These are phyloP conservation scores for Psilocybe subaeruginosa DNA, from an alignment of 768 basidiomycete species.

Conservation along the genomic window DNA sequence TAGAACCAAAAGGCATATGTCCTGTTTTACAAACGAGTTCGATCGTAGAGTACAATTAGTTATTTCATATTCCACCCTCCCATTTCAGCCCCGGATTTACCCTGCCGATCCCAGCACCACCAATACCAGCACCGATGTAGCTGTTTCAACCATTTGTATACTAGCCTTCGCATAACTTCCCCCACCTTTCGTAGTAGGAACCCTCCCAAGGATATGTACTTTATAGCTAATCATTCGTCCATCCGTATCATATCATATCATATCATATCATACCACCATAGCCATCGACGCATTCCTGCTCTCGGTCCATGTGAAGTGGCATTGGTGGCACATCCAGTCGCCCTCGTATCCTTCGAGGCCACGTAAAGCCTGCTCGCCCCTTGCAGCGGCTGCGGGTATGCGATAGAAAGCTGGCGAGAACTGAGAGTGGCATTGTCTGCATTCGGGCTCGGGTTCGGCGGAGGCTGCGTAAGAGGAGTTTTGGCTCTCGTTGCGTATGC, in stretches of 20 bases:
- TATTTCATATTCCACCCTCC: constrained; percentile 26
- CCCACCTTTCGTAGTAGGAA: constrained; percentile 18
- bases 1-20: constrained; percentile 73
- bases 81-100: constrained; percentile 11
- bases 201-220: constrained; percentile 36
- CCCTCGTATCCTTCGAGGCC: neutral
- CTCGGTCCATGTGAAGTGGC: constrained; percentile 42
- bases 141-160: constrained; percentile 30
- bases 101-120: neutral
- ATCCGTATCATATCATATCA: too few species aligned
- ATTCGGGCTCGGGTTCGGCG: constrained; percentile 44
- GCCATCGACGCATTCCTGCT: constrained; percentile 29
- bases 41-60: constrained; percentile 41
- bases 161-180: constrained; percentile 32
- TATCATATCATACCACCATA: constrained; percentile 36
- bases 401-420: constrained; percentile 81
- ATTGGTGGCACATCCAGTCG: constrained; percentile 48
- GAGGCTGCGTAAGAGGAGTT: constrained; percentile 21
- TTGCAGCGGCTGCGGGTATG: constrained; percentile 4
- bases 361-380: neutral
- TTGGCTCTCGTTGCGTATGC: constrained; percentile 42
- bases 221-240: constrained; percentile 27
- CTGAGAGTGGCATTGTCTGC: constrained; percentile 64
- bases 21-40: constrained; percentile 76
- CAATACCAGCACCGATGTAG: constrained; percentile 16